phyloP scores from a whole-genome alignment of 129 eudicot species.

The Helichrysum umbraculigerum region DNA sequence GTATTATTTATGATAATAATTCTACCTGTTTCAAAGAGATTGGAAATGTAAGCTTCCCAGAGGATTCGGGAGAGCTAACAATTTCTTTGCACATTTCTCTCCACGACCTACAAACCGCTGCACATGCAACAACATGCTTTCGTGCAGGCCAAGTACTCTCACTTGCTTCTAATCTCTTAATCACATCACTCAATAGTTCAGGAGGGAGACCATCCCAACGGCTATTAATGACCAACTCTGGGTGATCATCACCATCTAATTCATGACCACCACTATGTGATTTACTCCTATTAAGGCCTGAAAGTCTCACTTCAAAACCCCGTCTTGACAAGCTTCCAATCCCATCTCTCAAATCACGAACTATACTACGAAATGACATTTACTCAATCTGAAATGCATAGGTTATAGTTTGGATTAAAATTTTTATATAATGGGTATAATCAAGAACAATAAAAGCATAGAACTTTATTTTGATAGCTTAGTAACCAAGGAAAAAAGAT shows the following conservation, averaged over 20 bases:
- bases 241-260: slow-evolving; percentile 48
- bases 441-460: slow-evolving; percentile 19
- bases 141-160: slow-evolving; percentile 88
- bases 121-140: slow-evolving; percentile 87
- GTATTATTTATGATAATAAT: neutral
- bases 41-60: slow-evolving; percentile 86
- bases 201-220: slow-evolving; percentile 89
- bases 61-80: slow-evolving; percentile 61
- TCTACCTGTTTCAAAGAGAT: slow-evolving; percentile 85
- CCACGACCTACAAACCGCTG: slow-evolving; percentile 91
- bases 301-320: slow-evolving; percentile 57
- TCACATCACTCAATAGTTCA: slow-evolving; percentile 75
- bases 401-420: neutral
- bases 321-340: slow-evolving; percentile 85
- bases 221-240: slow-evolving; percentile 50
- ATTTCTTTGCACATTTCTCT: slow-evolving; percentile 90
- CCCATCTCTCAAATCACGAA: slow-evolving; percentile 80
- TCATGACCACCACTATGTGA: slow-evolving; percentile 73
- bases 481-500: slow-evolving; percentile 36
- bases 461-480: slow-evolving; percentile 37
- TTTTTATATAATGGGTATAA: slow-evolving; percentile 20
- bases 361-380: slow-evolving; percentile 91
- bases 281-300: slow-evolving; percentile 49
- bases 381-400: slow-evolving; percentile 30
- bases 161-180: slow-evolving; percentile 82